Evolutionary conservation across 306 rosid species (phyloP).

Genomic region (Mimosa pudica): DNA sequence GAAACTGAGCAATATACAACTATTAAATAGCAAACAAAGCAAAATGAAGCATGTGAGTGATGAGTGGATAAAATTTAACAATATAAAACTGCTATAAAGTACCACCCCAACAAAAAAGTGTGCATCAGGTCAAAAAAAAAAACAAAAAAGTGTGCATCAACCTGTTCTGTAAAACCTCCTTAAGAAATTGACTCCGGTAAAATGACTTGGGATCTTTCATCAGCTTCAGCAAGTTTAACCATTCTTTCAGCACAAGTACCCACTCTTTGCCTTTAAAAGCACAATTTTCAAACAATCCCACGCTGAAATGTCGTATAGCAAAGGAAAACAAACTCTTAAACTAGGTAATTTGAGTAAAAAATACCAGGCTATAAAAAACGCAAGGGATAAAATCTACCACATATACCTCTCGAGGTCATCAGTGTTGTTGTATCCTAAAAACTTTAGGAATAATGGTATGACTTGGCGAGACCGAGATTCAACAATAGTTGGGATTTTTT

Average conservation of each 20-base stretch:
- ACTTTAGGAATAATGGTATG: constrained; percentile 68
- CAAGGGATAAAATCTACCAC: constrained; percentile 29
- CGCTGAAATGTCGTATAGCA: constrained; percentile 54
- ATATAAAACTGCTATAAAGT: neutral
- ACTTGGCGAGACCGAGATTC: constrained; percentile 69
- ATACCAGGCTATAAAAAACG: constrained; percentile 19
- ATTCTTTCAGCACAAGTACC: constrained; percentile 80
- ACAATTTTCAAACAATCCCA: constrained; percentile 68
- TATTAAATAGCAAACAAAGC: neutral
- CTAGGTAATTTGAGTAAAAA: constrained; percentile 22
- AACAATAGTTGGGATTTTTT: constrained; percentile 58
- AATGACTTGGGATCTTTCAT: constrained; percentile 74
- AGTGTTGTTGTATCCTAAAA: constrained; percentile 72
- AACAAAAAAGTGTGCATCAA: constrained; percentile 34
- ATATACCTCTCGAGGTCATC: constrained; percentile 58
- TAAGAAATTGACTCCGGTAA: constrained; percentile 63
- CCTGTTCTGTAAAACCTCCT: constrained; percentile 83
- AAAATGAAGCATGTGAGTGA: neutral
- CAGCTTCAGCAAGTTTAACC: constrained; percentile 84
- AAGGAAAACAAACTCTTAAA: constrained; percentile 36
- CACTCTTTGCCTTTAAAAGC: constrained; percentile 90
- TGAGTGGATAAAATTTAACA: neutral
- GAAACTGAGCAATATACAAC: constrained; percentile 13
- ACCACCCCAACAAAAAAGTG: neutral
- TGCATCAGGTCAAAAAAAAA: constrained; percentile 11